phyloP scores from a whole-genome alignment of 805 yeast species.

The Candida hispaniensis region DNA sequence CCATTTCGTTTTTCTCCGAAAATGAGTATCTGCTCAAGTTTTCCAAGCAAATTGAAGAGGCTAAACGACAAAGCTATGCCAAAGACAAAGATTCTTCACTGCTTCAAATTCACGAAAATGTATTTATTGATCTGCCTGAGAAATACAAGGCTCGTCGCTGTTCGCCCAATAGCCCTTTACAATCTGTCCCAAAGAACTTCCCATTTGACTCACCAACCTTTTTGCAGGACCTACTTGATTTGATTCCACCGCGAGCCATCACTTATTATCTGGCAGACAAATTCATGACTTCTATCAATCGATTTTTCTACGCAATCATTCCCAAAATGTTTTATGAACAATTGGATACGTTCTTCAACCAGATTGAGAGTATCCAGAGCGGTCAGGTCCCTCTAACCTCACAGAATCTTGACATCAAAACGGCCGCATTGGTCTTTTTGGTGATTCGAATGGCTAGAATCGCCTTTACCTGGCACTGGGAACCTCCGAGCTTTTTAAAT shows the following conservation, averaged over 20 bases:
- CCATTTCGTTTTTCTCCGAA: conserved; percentile 15
- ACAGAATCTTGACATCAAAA: conserved; percentile 4
- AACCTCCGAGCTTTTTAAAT: conserved; percentile 3
- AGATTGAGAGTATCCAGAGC: conserved; percentile 12
- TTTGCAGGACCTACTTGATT: conserved; percentile 10
- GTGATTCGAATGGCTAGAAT: conserved; percentile 13
- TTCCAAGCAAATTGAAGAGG: conserved; percentile 14
- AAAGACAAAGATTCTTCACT: conserved; percentile 13
- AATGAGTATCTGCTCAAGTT: conserved; percentile 14
- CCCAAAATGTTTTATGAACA: conserved; percentile 13
- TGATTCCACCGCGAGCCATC: conserved; percentile 9
- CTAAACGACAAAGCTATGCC: conserved; percentile 14
- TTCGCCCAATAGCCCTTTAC: neutral
- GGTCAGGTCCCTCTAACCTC: conserved; percentile 8
- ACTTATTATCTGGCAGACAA: conserved; percentile 15
- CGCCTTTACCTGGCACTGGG: conserved; percentile 12
- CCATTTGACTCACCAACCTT: conserved; percentile 14
- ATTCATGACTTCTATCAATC: conserved; percentile 14
- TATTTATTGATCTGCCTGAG: conserved; percentile 9
- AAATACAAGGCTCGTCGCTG: conserved; percentile 5
- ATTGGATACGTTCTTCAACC: conserved; percentile 11
- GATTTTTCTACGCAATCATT: conserved; percentile 15
- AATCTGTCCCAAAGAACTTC: conserved; percentile 8
- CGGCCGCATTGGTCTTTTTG: conserved; percentile 9
- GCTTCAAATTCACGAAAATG: conserved; percentile 11